Evolutionary conservation across 2,329 filamentous ascomycete species (phyloP).

Genomic region (Tolypocladium capitatum): DNA sequence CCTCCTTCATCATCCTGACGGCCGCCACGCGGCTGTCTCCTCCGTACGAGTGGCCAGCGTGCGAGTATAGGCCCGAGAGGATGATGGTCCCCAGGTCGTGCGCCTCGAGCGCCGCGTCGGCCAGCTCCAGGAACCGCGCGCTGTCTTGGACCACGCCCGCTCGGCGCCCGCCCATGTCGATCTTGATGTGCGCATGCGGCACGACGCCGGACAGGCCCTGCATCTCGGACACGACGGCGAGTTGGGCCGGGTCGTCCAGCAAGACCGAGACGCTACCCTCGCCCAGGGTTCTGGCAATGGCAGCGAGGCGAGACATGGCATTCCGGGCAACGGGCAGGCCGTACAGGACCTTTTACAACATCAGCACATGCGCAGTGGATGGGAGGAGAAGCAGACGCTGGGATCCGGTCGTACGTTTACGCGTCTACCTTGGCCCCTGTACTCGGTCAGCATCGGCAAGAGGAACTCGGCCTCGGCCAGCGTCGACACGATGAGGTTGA

Average conservation of each 20-base stretch:
- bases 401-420: conserved; percentile 38
- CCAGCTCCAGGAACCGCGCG: conserved; percentile 33
- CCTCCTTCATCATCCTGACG: conserved; percentile 15
- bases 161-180: conserved; percentile 60
- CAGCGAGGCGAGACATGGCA: conserved; percentile 43
- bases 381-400: too few species aligned
- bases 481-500: conserved; percentile 60
- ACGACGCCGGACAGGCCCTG: conserved; percentile 27
- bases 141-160: conserved; percentile 47
- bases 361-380: background rate
- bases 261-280: conserved; percentile 47
- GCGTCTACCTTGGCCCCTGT: conserved; percentile 35
- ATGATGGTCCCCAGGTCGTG: conserved; percentile 15
- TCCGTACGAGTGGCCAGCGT: conserved; percentile 60
- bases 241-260: conserved; percentile 54
- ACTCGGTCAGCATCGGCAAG: conserved; percentile 44
- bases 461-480: conserved; percentile 60
- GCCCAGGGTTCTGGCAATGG: conserved; percentile 42
- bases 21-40: conserved; percentile 18
- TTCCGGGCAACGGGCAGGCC: conserved; percentile 55
- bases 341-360: conserved; percentile 45
- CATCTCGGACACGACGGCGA: conserved; percentile 32
- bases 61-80: conserved; percentile 57
- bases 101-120: conserved; percentile 21
- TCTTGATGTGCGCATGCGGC: conserved; percentile 54